Percentiles rank a stretch among this genome's conserved stretches.
Conservation (phyloP, 345 rosid species). For the Gynandropsis gynandra region DNA sequence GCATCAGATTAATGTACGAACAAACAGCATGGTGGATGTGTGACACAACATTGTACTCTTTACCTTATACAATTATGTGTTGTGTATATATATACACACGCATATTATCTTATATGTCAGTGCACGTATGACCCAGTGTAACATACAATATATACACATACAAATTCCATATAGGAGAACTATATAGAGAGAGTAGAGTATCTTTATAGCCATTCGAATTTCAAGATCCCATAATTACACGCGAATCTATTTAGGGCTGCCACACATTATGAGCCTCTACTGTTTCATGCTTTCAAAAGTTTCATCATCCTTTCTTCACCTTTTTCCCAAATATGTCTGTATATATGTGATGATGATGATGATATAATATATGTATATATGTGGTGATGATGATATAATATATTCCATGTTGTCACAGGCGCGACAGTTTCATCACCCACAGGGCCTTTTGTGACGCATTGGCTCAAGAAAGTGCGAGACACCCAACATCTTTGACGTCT, state of each 20-base stretch:
- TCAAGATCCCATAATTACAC: conserved; percentile 38
- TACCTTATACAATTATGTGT: conserved; percentile 1
- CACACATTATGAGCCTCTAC: conserved; percentile 31
- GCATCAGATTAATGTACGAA: conserved; percentile 17
- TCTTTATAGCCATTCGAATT: conserved; percentile 22
- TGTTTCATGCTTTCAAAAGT: conserved; percentile 2
- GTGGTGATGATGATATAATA: conserved; percentile 28
- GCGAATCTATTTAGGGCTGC: conserved; percentile 28
- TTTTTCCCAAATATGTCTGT: conserved; percentile 18
- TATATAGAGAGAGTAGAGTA: conserved; percentile 19
- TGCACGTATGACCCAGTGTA: no score
- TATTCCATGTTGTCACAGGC: conserved; percentile 39
- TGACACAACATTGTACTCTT: conserved; percentile 34
- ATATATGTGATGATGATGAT: conserved; percentile 18
- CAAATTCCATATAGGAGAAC: neutral
- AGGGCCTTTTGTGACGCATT: conserved; percentile 79
- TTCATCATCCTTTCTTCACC: conserved; percentile 3
- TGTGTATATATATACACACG: conserved; percentile 16
- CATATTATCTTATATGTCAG: no score
- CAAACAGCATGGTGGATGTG: conserved; percentile 17
- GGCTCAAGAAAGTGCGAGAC: conserved; percentile 76
- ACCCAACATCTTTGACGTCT: conserved; percentile 48
- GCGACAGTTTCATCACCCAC: conserved; percentile 77
- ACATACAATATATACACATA: conserved; percentile 20
- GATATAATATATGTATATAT: conserved; percentile 4